Conservation (phyloP, 441 rosid genomes). For the Adansonia grandidieri region DNA sequence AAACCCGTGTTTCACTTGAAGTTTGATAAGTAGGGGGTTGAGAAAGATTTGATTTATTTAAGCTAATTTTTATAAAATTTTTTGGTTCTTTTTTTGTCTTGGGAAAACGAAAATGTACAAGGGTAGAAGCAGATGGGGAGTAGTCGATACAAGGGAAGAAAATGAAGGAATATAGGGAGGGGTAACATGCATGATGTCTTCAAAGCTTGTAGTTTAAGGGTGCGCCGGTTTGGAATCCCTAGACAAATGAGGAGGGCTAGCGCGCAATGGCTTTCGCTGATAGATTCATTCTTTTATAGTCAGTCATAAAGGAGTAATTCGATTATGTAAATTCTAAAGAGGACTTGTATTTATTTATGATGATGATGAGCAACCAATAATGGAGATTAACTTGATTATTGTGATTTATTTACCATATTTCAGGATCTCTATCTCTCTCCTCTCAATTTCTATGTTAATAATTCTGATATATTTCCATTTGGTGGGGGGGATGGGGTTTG, state of each 20-base stretch:
- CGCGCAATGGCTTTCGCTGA: neutral
- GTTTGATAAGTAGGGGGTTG: slow-evolving; percentile 20
- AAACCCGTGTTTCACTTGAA: slow-evolving; percentile 54
- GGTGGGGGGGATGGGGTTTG: neutral
- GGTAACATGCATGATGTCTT: slow-evolving; percentile 17
- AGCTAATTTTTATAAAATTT: neutral
- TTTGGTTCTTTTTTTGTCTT: slow-evolving; percentile 20
- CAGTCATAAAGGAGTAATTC: slow-evolving; percentile 36
- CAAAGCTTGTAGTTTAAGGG: slow-evolving; percentile 9
- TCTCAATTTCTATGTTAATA: neutral
- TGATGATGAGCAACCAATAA: slow-evolving; percentile 39
- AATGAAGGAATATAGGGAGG: slow-evolving; percentile 19
- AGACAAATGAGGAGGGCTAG: neutral
- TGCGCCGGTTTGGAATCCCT: neutral
- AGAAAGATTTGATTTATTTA: neutral
- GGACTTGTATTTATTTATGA: slow-evolving; percentile 34
- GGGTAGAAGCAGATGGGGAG: slow-evolving; percentile 31
- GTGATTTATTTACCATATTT: neutral
- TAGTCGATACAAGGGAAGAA: slow-evolving; percentile 42
- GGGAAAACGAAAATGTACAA: slow-evolving; percentile 16
- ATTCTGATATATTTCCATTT: neutral
- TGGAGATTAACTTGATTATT: slow-evolving; percentile 12
- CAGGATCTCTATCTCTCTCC: slow-evolving; percentile 11
- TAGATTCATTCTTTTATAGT: slow-evolving; percentile 54
- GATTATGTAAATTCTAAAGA: slow-evolving; percentile 28